Evolutionary conservation across 805 yeast genomes (phyloP), one percentile per base, ranked within the genome.

Genomic region (Brettanomyces anomalus): DNA sequence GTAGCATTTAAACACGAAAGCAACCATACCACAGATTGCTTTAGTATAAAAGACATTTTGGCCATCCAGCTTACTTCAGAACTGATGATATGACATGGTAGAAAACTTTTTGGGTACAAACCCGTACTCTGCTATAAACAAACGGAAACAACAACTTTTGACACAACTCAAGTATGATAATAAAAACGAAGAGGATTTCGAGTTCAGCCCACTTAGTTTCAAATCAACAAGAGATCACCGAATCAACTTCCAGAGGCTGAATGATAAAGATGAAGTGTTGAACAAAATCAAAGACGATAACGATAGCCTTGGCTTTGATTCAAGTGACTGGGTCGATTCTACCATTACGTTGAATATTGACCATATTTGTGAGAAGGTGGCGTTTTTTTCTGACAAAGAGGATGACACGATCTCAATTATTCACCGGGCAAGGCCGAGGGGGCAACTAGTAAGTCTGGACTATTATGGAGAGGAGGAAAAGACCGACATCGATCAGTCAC

Each of bases 391-490:
- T 7, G 28, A 11, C 10, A 11, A 24, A 24, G 1, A 24, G 6
- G 28, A 7, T 24, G 28, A 24, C 3, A 24, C 28, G 28, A n/a
- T n/a, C n/a, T n/a, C n/a, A n/a, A n/a, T n/a, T n/a, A n/a, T n/a
- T n/a, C 28, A 24, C 10, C 28, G 28, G 28, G 28, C 6, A 11
- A 24, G 14, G 18, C 4, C 35, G 2, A 32, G 7, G 7, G 13
- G 13, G 14, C 10, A 37, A 42, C 30, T 41, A 41, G 34, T 51
- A 10, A 45, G 40, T 33, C 32, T 52, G 16, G 34, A 33, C 34
- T 50, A 52, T 36, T 50, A 49, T 36, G 56, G 49, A 11, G 54
- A 50, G 33, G 56, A 50, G 3, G 41, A 43, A 11, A 32, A 5
- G n/a, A 43, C 20, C 11, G 26, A 17, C 7, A 7, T 18, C 11